Evolutionary conservation across 78 protist genomes (phyloP).

Genomic region (Emiliania huxleyi): DNA sequence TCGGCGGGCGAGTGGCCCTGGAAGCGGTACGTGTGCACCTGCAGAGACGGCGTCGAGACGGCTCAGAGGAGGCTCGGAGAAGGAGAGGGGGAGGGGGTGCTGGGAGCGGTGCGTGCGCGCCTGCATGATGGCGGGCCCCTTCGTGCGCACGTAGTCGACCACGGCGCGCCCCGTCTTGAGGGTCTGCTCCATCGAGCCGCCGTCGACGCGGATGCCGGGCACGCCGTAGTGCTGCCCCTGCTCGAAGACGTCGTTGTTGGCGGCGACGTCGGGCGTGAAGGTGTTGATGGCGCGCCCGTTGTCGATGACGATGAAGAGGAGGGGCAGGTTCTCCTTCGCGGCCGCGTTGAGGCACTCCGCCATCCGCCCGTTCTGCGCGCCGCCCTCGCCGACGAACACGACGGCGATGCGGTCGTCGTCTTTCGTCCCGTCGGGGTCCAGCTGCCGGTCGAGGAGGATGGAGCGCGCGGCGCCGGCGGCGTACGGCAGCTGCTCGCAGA

Average conservation of each 20-base stretch:
- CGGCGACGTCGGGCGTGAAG: conserved; percentile 41
- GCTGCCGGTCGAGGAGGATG: conserved; percentile 37
- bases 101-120: conserved; percentile 10
- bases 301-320: conserved; percentile 40
- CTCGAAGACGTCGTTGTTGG: conserved; percentile 10
- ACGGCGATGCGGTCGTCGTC: conserved; percentile 40
- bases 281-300: conserved; percentile 52
- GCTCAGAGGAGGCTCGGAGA: not conserved
- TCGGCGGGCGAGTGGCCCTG: conserved; percentile 48
- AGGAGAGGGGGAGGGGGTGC: conserved; percentile 20
- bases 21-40: conserved; percentile 33
- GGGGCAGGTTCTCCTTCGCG: conserved; percentile 43
- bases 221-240: conserved; percentile 50
- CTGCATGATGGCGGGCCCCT: conserved; percentile 42
- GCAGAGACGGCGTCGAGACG: not conserved
- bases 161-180: conserved; percentile 32
- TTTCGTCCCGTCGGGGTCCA: not conserved
- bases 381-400: conserved; percentile 46
- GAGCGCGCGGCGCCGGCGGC: conserved; percentile 44
- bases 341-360: conserved; percentile 46
- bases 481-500: conserved; percentile 50
- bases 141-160: conserved; percentile 13
- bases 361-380: conserved; percentile 47
- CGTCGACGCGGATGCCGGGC: conserved; percentile 40
- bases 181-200: not conserved